These are phyloP conservation scores for Aurantiochytrium sp. DNA, from an alignment of 108 stramenopile species.

Conservation along the genomic window DNA sequence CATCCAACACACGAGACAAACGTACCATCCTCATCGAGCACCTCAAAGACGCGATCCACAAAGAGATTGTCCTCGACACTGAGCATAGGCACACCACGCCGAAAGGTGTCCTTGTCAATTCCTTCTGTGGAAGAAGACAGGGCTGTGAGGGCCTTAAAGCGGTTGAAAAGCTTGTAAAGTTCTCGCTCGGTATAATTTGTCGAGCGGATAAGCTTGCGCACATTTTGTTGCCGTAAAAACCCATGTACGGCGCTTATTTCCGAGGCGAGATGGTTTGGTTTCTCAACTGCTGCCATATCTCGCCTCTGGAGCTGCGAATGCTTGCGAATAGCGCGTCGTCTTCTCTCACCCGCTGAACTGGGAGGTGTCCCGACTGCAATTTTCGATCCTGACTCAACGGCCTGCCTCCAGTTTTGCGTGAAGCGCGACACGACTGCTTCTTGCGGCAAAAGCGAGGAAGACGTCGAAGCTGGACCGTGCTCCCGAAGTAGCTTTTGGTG, in stretches of 20 bases:
- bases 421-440: no score
- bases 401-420: no score
- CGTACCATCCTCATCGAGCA: constrained; percentile 21
- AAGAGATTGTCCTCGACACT: constrained; percentile 21
- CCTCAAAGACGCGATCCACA: constrained; percentile 20
- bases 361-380: no score
- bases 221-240: neutral
- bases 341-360: no score
- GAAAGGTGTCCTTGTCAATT: constrained; percentile 21
- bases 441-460: no score
- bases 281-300: neutral
- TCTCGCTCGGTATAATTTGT: constrained; percentile 17
- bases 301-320: neutral
- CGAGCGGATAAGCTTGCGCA: neutral
- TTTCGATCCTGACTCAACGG: no score
- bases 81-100: constrained; percentile 19
- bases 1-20: neutral
- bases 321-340: no score
- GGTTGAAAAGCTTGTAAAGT: neutral
- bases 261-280: neutral
- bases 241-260: neutral
- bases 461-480: no score
- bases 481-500: no score
- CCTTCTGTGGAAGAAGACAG: neutral
- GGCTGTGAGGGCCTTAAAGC: constrained; percentile 22